Base-by-base conservation (phyloP, 2,329 filamentous ascomycete species). In the Tolypocladium tundrense region DNA sequence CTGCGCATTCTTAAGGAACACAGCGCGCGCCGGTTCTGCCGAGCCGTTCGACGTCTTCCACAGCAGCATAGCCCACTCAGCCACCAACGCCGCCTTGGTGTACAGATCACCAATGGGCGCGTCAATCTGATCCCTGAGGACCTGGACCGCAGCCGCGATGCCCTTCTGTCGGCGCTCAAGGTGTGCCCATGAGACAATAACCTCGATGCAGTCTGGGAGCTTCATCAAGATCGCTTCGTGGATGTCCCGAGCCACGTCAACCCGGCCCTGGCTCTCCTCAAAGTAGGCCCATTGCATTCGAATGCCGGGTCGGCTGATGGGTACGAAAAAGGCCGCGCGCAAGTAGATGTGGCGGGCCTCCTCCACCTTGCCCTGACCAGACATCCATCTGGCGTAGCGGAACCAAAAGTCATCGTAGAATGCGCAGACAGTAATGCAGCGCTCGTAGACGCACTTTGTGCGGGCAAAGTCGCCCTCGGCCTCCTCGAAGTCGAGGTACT, bases 351-450 rank as follows among this genome's bases (percentile, higher is more conserved):
- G 92, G 58, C 94, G 88, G 7, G 93, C 87, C 68, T 97, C 92
- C 69, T 97, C 90, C 52, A 91, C 86, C 71, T 95, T 96, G 64
- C 80, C 75, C 68, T 96, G 90, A 0, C 85, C 85, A 59, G 83
- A 80, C 89, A 97, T 96, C 94, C 94, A 99, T 45, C 93, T 82
- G 19, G 88, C 90, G 72, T 96, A 99, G n/a, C 94, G 88, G 67
- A 96, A 85, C 94, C 94, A 99, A 72, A 97, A 96, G 69, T 97
- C 93, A 54, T 97, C 93, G 69, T 99, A 97, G 64, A 95, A 88
- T 19, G 94, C 93, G 67, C 90, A 95, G 0, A 91, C 93, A 41
- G 96, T 90, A 56, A 99, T 75, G 66, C 92, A 97, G 55, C 94
- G 87, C 76, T 99, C 94, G 70, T 99, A 97, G 39, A 99, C 76